These are phyloP conservation scores for Sugiyamaella neomexicana DNA, from an alignment of 1,139 yeast species.

Conservation along the genomic window DNA sequence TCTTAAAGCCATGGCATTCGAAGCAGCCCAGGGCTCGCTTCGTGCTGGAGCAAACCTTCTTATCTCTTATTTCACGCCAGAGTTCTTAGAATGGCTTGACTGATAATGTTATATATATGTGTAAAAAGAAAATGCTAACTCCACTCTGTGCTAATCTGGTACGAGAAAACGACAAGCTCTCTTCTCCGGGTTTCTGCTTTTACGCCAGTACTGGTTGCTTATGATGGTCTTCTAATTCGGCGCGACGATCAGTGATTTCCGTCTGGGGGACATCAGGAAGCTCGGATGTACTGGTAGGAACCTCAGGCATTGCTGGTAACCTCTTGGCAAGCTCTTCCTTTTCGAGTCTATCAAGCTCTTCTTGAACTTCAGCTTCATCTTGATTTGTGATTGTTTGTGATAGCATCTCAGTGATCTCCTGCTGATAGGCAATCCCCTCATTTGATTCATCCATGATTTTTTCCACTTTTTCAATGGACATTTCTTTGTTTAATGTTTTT, in stretches of 20 bases:
- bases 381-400: slow-evolving; percentile 50
- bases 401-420: slow-evolving; percentile 52
- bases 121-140: neutral
- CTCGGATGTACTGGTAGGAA: slow-evolving; percentile 23
- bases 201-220: slow-evolving; percentile 22
- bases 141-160: neutral
- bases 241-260: slow-evolving; percentile 24
- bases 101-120: slow-evolving; percentile 23
- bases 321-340: slow-evolving; percentile 41
- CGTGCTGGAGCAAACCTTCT: slow-evolving; percentile 96
- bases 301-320: slow-evolving; percentile 32
- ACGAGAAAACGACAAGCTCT: neutral
- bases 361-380: slow-evolving; percentile 68
- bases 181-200: no score
- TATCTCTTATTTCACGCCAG: slow-evolving; percentile 93
- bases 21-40: slow-evolving; percentile 84
- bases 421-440: slow-evolving; percentile 77
- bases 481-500: slow-evolving; percentile 70
- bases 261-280: slow-evolving; percentile 33
- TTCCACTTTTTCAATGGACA: slow-evolving; percentile 79
- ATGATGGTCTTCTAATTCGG: slow-evolving; percentile 24
- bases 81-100: slow-evolving; percentile 88
- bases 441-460: slow-evolving; percentile 79
- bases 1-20: slow-evolving; percentile 85
- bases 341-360: slow-evolving; percentile 56